Conservation (phyloP, 1,139 yeast species). For the Zygotorulaspora mrakii region DNA sequence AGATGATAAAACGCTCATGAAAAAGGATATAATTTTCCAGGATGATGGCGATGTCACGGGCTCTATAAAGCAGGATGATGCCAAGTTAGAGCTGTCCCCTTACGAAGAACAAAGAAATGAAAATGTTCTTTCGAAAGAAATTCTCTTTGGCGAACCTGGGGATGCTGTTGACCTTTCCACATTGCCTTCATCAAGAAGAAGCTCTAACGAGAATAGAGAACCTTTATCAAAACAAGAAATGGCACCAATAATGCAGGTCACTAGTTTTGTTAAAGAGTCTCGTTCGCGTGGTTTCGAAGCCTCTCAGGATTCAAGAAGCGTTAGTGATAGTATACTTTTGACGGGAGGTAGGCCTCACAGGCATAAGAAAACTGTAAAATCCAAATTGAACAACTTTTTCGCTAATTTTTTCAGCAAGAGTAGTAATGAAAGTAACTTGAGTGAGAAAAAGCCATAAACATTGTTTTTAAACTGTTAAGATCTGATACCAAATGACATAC, state of each 20-base stretch:
- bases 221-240: slow-evolving; percentile 4
- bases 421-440: slow-evolving; percentile 5
- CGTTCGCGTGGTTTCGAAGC: slow-evolving; percentile 2
- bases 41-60: slow-evolving; percentile 10
- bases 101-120: not conserved
- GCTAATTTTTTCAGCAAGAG: slow-evolving; percentile 17
- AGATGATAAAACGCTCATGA: slow-evolving; percentile 12
- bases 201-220: not conserved
- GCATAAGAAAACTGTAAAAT: slow-evolving; percentile 14
- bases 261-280: slow-evolving; percentile 1
- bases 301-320: slow-evolving; percentile 16
- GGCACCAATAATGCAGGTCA: slow-evolving; percentile 3
- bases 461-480: not conserved
- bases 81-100: not conserved
- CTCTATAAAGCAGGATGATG: slow-evolving; percentile 1
- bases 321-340: slow-evolving; percentile 21
- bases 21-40: slow-evolving; percentile 5
- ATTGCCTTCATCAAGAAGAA: slow-evolving; percentile 8
- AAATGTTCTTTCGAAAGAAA: slow-evolving; percentile 22
- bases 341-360: slow-evolving; percentile 10
- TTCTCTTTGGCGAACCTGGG: slow-evolving; percentile 33
- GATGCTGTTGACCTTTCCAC: slow-evolving; percentile 26
- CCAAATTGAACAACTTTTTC: slow-evolving; percentile 21
- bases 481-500: not conserved
- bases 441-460: slow-evolving; percentile 3